Base-by-base conservation (phyloP, 768 basidiomycete genomes). In the Amyloporia xantha region DNA sequence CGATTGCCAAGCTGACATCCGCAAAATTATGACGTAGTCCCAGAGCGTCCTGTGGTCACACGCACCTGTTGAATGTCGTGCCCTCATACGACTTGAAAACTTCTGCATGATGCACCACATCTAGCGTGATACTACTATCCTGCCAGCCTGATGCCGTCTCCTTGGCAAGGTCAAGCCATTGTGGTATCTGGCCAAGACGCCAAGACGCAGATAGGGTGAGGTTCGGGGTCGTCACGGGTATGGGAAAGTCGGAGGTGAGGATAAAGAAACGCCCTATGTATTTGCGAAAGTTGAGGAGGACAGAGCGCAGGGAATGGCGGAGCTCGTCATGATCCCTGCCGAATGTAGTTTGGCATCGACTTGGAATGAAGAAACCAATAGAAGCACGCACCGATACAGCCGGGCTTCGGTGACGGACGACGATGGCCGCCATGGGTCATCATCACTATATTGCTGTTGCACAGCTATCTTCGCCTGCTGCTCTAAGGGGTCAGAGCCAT, bases 101-200 rank as follows among this genome's bases (percentile, higher is more conserved):
- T 41, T 58, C 56, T 19, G 57, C 55, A 54, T 68, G 68, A 44
- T 69, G 68, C 17, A 60, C 53, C 37, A 69, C 39, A 7, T 56
- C 57, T 11, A 71, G 58, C 6, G 57, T 49, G 15, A 68, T 54
- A 39, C 56, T 41, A 40, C 62, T 53, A 44, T 65, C 64, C 19
- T 44, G 42, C 66, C 63, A 60, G 30, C 33, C 35, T 3, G 33
- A 20, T 5, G 9, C 24, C 4, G 42, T 50, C 13, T 53, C 25
- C 36, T 57, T 50, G 20, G 45, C 41, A 27, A 66, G 53, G 23
- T 68, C 59, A 12, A 71, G 61, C 70, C 71, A 73, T 42, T 68
- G 70, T 6, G 72, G 72, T 3, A 69, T 57, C 38, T 71, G 66
- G 10, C 69, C 69, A 2, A 70, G 59, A 24, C 68, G 54, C 54